A percentile compares a stretch with the other conserved stretches of the same genome.
phyloP scores from a whole-genome alignment of 257 asterid species.

The Nicotiana paniculata region DNA sequence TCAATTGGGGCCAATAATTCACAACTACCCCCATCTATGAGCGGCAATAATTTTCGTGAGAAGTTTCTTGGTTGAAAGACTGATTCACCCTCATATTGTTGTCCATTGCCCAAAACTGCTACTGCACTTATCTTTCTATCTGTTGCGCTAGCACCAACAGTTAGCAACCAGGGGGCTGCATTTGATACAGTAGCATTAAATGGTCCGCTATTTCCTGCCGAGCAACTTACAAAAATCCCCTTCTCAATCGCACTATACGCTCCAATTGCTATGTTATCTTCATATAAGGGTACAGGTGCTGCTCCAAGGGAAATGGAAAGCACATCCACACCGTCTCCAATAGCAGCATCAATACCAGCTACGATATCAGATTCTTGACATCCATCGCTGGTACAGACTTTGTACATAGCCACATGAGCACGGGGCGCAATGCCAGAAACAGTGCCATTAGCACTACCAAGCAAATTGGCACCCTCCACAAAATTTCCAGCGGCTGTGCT shows the following conservation, averaged over 20 bases:
- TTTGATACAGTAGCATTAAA: not conserved
- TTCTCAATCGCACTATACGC: slow-evolving; percentile 15
- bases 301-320: slow-evolving; percentile 20
- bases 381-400: not conserved
- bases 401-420: slow-evolving; percentile 22
- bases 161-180: slow-evolving; percentile 28
- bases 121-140: slow-evolving; percentile 20
- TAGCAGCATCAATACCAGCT: slow-evolving; percentile 18
- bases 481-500: slow-evolving; percentile 25
- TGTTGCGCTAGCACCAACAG: slow-evolving; percentile 27
- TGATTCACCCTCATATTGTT: slow-evolving; percentile 15
- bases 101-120: slow-evolving; percentile 19
- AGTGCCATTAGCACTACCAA: slow-evolving; percentile 19
- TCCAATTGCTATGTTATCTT: slow-evolving; percentile 17
- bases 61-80: slow-evolving; percentile 17
- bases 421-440: slow-evolving; percentile 24
- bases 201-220: slow-evolving; percentile 25
- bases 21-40: not conserved
- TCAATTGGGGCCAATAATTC: slow-evolving; percentile 1
- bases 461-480: slow-evolving; percentile 9
- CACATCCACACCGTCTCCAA: slow-evolving; percentile 24
- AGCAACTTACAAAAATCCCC: slow-evolving; percentile 23
- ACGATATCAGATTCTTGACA: slow-evolving; percentile 1
- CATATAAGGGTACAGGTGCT: not conserved
- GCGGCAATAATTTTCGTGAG: slow-evolving; percentile 7